Percentiles rank a stretch among this genome's conserved stretches.
Evolutionary conservation across 305 asterid species (phyloP).

Genomic region (Fraxinus angustifolia): DNA sequence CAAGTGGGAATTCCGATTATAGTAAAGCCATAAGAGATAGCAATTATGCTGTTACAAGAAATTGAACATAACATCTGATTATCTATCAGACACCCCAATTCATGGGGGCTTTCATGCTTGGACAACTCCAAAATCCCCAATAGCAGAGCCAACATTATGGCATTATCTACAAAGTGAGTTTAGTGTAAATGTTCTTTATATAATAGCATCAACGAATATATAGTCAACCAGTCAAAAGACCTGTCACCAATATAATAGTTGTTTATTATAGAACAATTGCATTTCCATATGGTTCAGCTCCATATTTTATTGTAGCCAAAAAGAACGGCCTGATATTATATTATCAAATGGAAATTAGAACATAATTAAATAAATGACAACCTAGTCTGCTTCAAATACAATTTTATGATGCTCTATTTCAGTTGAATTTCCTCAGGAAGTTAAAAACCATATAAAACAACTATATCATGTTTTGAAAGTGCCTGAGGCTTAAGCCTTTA

Average conservation of each 20-base stretch:
- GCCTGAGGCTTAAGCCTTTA: neutral
- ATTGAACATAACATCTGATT: slow-evolving; percentile 1
- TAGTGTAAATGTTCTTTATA: slow-evolving; percentile 9
- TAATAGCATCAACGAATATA: neutral
- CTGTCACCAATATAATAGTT: neutral
- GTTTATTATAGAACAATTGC: neutral
- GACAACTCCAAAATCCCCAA: neutral
- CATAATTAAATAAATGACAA: slow-evolving; percentile 8
- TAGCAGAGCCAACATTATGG: neutral
- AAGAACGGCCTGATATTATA: slow-evolving; percentile 18
- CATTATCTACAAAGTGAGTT: neutral
- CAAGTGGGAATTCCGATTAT: neutral
- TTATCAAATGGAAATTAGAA: slow-evolving; percentile 6
- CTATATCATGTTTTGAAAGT: neutral
- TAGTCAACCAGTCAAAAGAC: neutral
- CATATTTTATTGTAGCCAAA: neutral
- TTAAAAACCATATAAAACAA: neutral
- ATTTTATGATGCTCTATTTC: slow-evolving; percentile 9
- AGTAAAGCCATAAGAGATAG: neutral
- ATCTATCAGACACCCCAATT: neutral
- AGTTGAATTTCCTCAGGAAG: neutral
- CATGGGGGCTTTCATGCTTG: slow-evolving; percentile 12
- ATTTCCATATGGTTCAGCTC: neutral
- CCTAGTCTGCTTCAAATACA: neutral
- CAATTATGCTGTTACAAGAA: neutral